Conservation (phyloP, 2,329 filamentous ascomycete species). For the Escovopsis weberi region DNA sequence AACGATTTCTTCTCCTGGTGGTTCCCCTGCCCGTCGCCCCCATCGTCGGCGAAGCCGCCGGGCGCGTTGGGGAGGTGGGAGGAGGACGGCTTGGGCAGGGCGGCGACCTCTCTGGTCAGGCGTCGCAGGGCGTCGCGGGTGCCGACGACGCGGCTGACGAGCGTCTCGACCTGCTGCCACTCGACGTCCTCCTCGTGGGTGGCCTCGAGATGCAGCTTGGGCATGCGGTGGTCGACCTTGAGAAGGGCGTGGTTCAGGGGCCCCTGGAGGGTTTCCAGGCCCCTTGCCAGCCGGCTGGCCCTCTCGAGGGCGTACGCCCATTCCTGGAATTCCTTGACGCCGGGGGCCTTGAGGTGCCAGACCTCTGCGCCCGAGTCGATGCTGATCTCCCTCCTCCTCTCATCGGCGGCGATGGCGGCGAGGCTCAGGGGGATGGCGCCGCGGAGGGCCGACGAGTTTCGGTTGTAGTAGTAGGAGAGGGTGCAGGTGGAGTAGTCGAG, state of each 20-base stretch:
- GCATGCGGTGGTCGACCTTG: conserved; percentile 14
- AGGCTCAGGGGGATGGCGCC: conserved; percentile 86
- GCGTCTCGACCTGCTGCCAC: conserved; percentile 73
- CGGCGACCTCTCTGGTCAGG: conserved; percentile 71
- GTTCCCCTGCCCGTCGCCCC: conserved; percentile 39
- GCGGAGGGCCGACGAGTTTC: conserved; percentile 79
- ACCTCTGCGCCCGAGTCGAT: conserved; percentile 95
- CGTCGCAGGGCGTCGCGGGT: conserved; percentile 79
- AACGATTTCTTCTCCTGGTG: conserved; percentile 55
- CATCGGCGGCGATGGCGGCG: conserved; percentile 81
- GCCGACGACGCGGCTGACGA: conserved; percentile 76
- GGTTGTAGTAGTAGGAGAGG: conserved; percentile 89
- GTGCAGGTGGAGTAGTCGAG: conserved; percentile 90
- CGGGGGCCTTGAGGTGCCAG: conserved; percentile 82
- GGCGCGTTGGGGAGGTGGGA: conserved; percentile 26
- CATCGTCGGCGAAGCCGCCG: conserved; percentile 22
- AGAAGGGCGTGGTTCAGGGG: conserved; percentile 12
- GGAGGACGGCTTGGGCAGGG: conserved; percentile 20
- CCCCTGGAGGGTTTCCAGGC: conserved; percentile 26
- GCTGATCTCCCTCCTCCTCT: conserved; percentile 77
- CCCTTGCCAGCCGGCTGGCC: conserved; percentile 53
- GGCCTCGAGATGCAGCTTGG: conserved; percentile 16
- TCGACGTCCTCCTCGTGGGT: conserved; percentile 55
- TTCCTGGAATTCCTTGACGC: conserved; percentile 68
- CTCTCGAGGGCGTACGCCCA: conserved; percentile 80